phyloP scores from a whole-genome alignment of 2,329 filamentous ascomycete genomes.

The Coleophoma cylindrospora region DNA sequence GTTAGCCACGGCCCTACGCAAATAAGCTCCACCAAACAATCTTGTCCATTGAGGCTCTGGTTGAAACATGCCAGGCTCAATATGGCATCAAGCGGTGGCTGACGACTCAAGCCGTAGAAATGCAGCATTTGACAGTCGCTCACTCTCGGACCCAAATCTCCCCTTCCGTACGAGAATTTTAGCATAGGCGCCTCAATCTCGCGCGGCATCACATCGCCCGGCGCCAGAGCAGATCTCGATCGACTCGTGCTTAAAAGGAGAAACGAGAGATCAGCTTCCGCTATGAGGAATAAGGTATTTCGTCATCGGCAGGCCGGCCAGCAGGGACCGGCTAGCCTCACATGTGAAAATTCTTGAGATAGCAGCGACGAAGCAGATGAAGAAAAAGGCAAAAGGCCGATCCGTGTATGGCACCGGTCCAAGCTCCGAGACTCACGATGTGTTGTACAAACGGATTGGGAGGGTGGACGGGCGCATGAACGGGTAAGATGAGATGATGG shows the following conservation, averaged over 20 bases:
- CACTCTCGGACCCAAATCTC: no score
- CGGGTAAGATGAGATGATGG: no score
- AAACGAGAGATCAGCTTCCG: neutral
- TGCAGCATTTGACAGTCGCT: no score
- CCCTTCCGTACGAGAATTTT: no score
- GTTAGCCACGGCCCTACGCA: no score
- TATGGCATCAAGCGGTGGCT: no score
- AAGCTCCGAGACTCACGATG: neutral
- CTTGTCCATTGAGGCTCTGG: no score
- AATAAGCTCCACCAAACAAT: no score
- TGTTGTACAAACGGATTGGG: neutral
- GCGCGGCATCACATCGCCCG: neutral
- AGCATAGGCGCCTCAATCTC: no score
- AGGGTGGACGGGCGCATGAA: no score
- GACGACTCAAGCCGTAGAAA: no score
- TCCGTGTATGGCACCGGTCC: neutral
- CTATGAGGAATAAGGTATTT: neutral
- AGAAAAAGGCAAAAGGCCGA: neutral
- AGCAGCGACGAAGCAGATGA: neutral
- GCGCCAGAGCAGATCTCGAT: neutral
- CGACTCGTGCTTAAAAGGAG: neutral
- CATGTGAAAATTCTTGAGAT: constrained; percentile 1
- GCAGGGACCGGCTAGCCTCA: neutral
- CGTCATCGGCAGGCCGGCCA: neutral
- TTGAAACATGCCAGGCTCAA: no score